Conservation (phyloP, 768 basidiomycete genomes). For the Termitomyces sp. region DNA sequence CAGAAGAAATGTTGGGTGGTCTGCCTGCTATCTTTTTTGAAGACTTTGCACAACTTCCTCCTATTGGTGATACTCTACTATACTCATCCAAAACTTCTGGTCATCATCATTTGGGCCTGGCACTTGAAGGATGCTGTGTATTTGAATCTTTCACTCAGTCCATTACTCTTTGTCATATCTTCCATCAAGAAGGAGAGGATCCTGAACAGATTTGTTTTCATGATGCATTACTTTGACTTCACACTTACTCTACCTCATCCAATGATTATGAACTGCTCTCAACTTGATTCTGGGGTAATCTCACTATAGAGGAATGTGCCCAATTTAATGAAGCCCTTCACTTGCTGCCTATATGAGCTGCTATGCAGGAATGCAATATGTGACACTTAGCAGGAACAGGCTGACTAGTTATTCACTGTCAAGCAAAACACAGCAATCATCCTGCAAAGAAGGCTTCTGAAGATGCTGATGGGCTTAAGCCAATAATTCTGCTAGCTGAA, state of each 20-base stretch:
- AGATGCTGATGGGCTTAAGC: constrained; percentile 21
- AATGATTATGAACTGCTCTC: not conserved
- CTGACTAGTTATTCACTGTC: not conserved
- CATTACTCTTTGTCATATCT: not conserved
- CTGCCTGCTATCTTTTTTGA: not conserved
- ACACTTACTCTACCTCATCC: not conserved
- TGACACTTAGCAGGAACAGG: not conserved
- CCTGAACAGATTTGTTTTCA: not conserved
- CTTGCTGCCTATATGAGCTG: not conserved
- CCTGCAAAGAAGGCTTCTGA: constrained; percentile 13
- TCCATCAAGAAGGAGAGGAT: constrained; percentile 1
- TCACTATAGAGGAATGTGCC: not conserved
- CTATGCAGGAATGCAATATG: not conserved
- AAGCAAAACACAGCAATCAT: constrained; percentile 16
- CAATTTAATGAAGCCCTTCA: not conserved
- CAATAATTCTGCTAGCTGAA: constrained; percentile 15
- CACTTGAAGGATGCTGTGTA: not conserved
- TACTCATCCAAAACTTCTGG: not conserved
- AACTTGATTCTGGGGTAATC: not conserved
- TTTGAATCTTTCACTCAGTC: constrained; percentile 1
- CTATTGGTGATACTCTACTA: constrained; percentile 9
- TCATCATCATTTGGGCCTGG: not conserved
- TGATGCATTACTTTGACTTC: not conserved
- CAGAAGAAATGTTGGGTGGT: constrained; percentile 8
- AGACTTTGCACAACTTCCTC: no score